Evolutionary conservation across 495 filamentous ascomycete genomes (phyloP).

Genomic region (Penicillium daleae): DNA sequence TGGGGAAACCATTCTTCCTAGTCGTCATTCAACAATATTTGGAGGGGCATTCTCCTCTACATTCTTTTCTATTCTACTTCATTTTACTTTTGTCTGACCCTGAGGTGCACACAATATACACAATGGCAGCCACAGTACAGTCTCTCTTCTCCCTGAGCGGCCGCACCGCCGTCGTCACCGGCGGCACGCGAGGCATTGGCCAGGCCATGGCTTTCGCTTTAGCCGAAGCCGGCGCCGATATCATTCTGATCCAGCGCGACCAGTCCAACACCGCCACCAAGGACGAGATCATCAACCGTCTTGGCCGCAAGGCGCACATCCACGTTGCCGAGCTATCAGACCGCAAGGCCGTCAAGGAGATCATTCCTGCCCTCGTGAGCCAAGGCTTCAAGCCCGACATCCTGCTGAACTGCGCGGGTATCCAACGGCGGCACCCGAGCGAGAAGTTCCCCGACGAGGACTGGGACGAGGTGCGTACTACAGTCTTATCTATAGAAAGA

Average conservation of each 20-base stretch:
- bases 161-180: constrained; percentile 82
- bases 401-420: constrained; percentile 84
- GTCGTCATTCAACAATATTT: constrained; percentile 12
- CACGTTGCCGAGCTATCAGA: constrained; percentile 76
- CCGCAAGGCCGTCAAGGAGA: constrained; percentile 56
- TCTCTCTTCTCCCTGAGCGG: constrained; percentile 52
- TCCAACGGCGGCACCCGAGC: constrained; percentile 78
- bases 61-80: not conserved
- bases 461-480: constrained; percentile 66
- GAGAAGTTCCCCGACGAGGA: constrained; percentile 79
- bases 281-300: constrained; percentile 57
- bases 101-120: not conserved
- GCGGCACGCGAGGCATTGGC: constrained; percentile 87
- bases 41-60: not conserved
- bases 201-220: constrained; percentile 79
- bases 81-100: not conserved
- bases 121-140: constrained; percentile 32
- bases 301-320: constrained; percentile 70
- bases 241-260: constrained; percentile 66
- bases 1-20: constrained; percentile 19
- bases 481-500: not conserved
- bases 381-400: constrained; percentile 67
- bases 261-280: constrained; percentile 65
- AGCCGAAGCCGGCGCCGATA: constrained; percentile 83
- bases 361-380: constrained; percentile 63